These are phyloP conservation scores for Scheffersomyces parashehatae DNA, from an alignment of 1,139 yeast genomes.

Conservation along the genomic window DNA sequence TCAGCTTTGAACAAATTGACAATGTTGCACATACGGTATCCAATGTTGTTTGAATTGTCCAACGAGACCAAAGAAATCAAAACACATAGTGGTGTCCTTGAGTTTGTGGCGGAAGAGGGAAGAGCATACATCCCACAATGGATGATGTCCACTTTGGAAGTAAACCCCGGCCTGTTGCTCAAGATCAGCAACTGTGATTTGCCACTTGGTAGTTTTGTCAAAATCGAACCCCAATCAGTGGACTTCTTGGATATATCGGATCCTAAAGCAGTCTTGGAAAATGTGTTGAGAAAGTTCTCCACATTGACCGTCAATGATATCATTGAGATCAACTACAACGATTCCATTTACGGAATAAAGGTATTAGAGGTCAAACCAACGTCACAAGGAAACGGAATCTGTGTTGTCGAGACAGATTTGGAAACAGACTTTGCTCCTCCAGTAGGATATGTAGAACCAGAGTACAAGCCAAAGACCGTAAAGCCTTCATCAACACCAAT, in stretches of 20 bases:
- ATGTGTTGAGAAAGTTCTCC: conserved; percentile 84
- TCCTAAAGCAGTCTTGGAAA: conserved; percentile 95
- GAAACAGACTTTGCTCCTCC: conserved; percentile 99
- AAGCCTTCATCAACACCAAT: conserved; percentile 28
- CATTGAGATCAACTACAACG: conserved; percentile 87
- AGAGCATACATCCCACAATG: conserved; percentile 92
- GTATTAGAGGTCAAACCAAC: conserved; percentile 90
- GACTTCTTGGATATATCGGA: conserved; percentile 92
- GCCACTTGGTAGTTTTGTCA: conserved; percentile 85
- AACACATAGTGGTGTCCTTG: conserved; percentile 93
- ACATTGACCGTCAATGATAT: conserved; percentile 85
- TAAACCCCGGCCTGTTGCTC: conserved; percentile 77
- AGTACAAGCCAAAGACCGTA: conserved; percentile 44
- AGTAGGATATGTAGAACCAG: conserved; percentile 95
- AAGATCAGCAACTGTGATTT: conserved; percentile 77
- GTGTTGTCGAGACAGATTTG: conserved; percentile 95
- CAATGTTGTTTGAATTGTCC: conserved; percentile 85
- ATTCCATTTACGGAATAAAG: conserved; percentile 73
- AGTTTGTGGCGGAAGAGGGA: conserved; percentile 97
- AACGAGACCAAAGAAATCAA: conserved; percentile 59
- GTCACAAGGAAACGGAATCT: conserved; percentile 61
- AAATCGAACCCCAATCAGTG: conserved; percentile 91
- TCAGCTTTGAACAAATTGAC: conserved; percentile 88
- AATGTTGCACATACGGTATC: conserved; percentile 84
- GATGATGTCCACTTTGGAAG: conserved; percentile 83